A percentile compares a stretch with the other conserved stretches of the same genome.
Evolutionary conservation across 2,329 filamentous ascomycete species (phyloP).

Genomic region (Leptoxyphium fumago): DNA sequence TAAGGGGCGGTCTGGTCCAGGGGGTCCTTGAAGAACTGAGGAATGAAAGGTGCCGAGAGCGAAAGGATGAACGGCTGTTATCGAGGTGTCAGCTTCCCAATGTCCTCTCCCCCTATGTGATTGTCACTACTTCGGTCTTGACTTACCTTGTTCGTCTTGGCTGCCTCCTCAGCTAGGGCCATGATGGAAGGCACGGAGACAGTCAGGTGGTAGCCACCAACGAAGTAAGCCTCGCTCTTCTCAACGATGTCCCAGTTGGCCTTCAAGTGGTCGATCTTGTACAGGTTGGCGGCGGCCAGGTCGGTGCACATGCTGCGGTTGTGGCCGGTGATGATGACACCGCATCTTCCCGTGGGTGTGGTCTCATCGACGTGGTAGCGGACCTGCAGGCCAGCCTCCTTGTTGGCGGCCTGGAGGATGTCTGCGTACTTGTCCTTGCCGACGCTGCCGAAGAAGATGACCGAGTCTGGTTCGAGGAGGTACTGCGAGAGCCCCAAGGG

Average conservation of each 20-base stretch:
- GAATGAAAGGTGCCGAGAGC: conserved; percentile 88
- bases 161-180: conserved; percentile 82
- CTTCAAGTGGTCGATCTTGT: conserved; percentile 88
- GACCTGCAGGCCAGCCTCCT: conserved; percentile 75
- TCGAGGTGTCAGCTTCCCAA: background rate
- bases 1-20: conserved; percentile 76
- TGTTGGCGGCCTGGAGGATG: conserved; percentile 72
- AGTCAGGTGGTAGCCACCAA: conserved; percentile 95
- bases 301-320: conserved; percentile 92
- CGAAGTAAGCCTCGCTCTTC: conserved; percentile 76
- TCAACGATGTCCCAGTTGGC: conserved; percentile 87
- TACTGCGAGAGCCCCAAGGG: conserved; percentile 39
- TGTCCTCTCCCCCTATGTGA: background rate
- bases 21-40: conserved; percentile 94
- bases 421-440: conserved; percentile 93
- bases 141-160: conserved; percentile 64
- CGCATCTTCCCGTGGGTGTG: conserved; percentile 80
- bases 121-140: background rate
- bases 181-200: conserved; percentile 84
- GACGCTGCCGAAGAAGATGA: conserved; percentile 86
- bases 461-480: conserved; percentile 75
- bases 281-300: conserved; percentile 90
- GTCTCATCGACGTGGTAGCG: conserved; percentile 86
- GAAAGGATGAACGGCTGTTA: conserved; percentile 63
- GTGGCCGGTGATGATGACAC: conserved; percentile 92